A percentile compares a stretch with the other conserved stretches of the same genome.
Conservation (phyloP, 129 eudicot genomes). For the Escallonia rubra region DNA sequence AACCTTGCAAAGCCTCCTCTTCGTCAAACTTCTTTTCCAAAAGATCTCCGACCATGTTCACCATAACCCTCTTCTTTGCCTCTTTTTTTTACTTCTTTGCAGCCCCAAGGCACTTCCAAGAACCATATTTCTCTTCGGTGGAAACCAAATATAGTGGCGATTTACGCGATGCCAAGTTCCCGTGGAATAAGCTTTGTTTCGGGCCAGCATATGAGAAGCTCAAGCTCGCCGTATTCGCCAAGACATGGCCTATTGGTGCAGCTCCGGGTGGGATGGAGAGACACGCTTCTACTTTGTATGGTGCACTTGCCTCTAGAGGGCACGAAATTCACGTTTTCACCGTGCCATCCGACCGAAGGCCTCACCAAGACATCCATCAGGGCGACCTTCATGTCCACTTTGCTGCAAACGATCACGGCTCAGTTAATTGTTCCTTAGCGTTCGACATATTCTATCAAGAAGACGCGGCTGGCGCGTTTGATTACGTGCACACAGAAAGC, state of each 20-base stretch:
- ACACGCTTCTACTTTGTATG: slow-evolving; percentile 26
- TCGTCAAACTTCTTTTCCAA: slow-evolving; percentile 5
- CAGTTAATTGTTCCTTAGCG: slow-evolving; percentile 14
- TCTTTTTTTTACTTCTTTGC: slow-evolving; percentile 16
- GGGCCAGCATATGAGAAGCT: slow-evolving; percentile 17
- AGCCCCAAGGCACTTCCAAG: neutral
- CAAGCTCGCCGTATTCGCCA: slow-evolving; percentile 33
- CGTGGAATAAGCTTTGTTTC: slow-evolving; percentile 31
- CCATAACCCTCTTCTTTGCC: slow-evolving; percentile 8
- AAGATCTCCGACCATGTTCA: slow-evolving; percentile 17
- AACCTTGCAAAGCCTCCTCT: neutral
- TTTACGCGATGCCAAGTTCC: slow-evolving; percentile 20
- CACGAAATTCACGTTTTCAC: slow-evolving; percentile 34
- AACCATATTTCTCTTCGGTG: neutral
- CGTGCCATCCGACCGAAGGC: slow-evolving; percentile 21
- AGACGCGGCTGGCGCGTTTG: slow-evolving; percentile 5
- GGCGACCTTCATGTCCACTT: slow-evolving; percentile 20
- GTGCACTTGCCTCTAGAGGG: slow-evolving; percentile 25
- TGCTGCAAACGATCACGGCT: slow-evolving; percentile 20
- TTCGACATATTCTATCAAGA: slow-evolving; percentile 14
- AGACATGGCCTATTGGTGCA: slow-evolving; percentile 28
- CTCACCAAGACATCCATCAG: slow-evolving; percentile 11
- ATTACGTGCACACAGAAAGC: slow-evolving; percentile 29
- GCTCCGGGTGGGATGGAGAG: slow-evolving; percentile 40
- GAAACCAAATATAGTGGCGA: slow-evolving; percentile 12